Evolutionary conservation across 2,329 filamentous ascomycete species (phyloP).

Genomic region (Phoma sp.): DNA sequence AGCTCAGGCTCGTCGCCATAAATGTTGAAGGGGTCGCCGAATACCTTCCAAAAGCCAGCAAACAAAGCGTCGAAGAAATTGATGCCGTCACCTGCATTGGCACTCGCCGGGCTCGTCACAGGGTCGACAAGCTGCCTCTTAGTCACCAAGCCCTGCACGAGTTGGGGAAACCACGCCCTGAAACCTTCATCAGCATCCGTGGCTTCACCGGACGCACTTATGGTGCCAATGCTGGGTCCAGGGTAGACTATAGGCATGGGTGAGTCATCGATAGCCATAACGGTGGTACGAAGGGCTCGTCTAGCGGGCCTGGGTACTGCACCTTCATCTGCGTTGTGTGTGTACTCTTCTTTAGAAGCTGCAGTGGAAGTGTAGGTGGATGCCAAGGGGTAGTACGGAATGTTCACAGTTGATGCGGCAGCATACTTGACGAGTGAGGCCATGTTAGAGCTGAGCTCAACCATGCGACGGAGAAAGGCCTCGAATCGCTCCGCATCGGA

Average conservation of each 20-base stretch:
- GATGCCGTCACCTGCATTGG: neutral
- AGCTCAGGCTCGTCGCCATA: neutral
- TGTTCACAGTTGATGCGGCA: constrained; percentile 4
- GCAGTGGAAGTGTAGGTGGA: neutral
- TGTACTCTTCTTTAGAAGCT: neutral
- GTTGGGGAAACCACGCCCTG: constrained; percentile 9
- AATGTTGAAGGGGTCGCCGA: constrained; percentile 7
- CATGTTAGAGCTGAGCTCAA: constrained; percentile 12
- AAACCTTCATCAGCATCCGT: constrained; percentile 14
- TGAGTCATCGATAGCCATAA: no score
- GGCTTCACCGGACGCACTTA: constrained; percentile 7
- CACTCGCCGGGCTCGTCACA: constrained; percentile 11
- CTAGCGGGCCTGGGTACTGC: neutral
- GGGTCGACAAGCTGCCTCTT: constrained; percentile 14
- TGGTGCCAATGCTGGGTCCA: constrained; percentile 7
- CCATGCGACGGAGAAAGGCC: constrained; percentile 12
- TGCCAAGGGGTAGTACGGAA: constrained; percentile 6
- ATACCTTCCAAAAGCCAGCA: neutral
- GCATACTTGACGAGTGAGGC: constrained; percentile 17
- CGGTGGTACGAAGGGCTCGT: neutral
- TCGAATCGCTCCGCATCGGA: constrained; percentile 5
- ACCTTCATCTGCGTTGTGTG: neutral
- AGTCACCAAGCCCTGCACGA: constrained; percentile 1
- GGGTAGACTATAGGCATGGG: constrained; percentile 3
- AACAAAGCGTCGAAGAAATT: constrained; percentile 5